phyloP scores from a whole-genome alignment of 495 filamentous ascomycete genomes.

The Podospora didyma region DNA sequence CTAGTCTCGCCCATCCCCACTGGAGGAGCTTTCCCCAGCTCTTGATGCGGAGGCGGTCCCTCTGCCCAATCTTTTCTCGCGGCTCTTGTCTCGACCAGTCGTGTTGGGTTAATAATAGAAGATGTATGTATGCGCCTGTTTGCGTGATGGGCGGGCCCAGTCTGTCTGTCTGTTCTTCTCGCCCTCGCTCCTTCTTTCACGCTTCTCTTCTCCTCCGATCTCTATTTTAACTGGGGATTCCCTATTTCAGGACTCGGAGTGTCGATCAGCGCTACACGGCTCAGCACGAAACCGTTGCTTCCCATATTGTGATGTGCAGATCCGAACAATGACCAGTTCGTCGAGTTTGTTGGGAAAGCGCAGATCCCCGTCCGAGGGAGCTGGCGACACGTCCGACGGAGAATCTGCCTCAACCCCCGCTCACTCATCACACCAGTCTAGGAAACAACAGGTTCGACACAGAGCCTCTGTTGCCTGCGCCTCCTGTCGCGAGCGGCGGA shows the following conservation, averaged over 20 bases:
- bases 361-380: slow-evolving; percentile 23
- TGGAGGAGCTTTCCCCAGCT: slow-evolving; percentile 1
- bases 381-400: slow-evolving; percentile 21
- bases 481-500: slow-evolving; percentile 48
- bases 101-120: slow-evolving; percentile 5
- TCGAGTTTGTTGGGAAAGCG: slow-evolving; percentile 13
- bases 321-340: slow-evolving; percentile 6
- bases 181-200: too few species aligned
- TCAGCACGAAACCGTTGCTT: background rate
- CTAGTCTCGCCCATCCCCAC: slow-evolving; percentile 1
- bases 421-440: slow-evolving; percentile 19
- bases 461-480: slow-evolving; percentile 38
- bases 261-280: too few species aligned
- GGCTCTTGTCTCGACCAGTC: slow-evolving; percentile 15
- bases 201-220: too few species aligned
- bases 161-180: background rate
- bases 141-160: background rate
- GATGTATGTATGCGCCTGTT: slow-evolving; percentile 4
- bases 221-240: background rate
- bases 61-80: slow-evolving; percentile 5
- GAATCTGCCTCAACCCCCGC: slow-evolving; percentile 26
- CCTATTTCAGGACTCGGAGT: too few species aligned
- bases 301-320: background rate
- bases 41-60: slow-evolving; percentile 14
- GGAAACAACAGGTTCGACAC: slow-evolving; percentile 34